Evolutionary conservation across 371 early-diverging fungal genomes (phyloP), one percentile per base, ranked within the genome.

Genomic region (Apophysomyces ossiformis): DNA sequence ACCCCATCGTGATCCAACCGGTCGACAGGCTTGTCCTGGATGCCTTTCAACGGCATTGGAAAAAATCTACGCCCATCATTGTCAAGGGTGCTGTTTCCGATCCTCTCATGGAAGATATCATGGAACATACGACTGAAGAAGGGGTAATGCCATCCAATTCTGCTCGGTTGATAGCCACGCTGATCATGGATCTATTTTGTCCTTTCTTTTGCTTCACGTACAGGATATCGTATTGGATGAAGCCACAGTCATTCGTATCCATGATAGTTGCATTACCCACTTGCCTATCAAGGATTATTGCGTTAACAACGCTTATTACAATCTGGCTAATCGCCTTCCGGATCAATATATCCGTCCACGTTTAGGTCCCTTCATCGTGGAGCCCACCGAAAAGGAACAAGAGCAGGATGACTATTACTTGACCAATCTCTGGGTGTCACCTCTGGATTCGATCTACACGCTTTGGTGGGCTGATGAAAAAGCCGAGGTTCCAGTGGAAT

Each of bases 251-350:
- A 5, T 7, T 21, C 21, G 8, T 5, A 7, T 21, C 21, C 21
- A 50, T 21, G 54, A 21, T 21, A n/a, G 54, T 26, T 4, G 32
- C 9, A 50, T 50, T 1, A 26, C 9, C 0, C 18, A 50, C 5
- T 50, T 21, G 18, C 54, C 54, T 2, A 50, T 50, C 21, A 50
- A 50, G 21, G 21, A 50, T 21, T 50, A 50, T 11, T 50, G 54
- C 11, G 1, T 50, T 4, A 21, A 11, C 54, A 50, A n/a, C 4
- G 54, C 54, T n/a, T 50, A 50, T 21, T 50, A 18, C 54, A 50
- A 50, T 50, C 54, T 50, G n/a, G 54, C 54, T 9, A 50, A 50
- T 21, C 54, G 54, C 1, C 21, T 50, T 9, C 54, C 54, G 21
- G 21, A 50, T 21, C 21, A 50, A 5, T 50, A 50, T 26, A 21